A percentile compares a stretch with the other conserved stretches of the same genome.
These are phyloP conservation scores for Rhodotorula paludigena DNA, from an alignment of 768 basidiomycete species.

Conservation along the genomic window DNA sequence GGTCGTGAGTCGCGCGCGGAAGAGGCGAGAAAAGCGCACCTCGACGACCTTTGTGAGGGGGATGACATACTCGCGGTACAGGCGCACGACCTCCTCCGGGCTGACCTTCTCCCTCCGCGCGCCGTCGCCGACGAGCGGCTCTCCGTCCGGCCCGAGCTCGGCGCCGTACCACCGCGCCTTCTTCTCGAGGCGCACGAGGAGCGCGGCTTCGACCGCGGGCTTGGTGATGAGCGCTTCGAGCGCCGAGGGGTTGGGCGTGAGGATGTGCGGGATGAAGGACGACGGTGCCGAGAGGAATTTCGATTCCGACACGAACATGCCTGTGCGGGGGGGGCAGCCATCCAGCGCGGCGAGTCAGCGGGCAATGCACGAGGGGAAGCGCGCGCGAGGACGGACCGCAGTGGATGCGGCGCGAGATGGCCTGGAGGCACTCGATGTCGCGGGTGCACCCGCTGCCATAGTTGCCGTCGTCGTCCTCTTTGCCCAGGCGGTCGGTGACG, in stretches of 20 bases:
- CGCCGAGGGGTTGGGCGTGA: slow-evolving; percentile 63
- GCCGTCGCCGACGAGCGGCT: slow-evolving; percentile 48
- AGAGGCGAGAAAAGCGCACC: slow-evolving; percentile 53
- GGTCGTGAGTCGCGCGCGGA: not conserved
- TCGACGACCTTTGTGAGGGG: slow-evolving; percentile 97
- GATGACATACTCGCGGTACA: slow-evolving; percentile 94
- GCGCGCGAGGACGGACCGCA: slow-evolving; percentile 63
- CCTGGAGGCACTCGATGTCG: slow-evolving; percentile 93
- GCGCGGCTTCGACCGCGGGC: slow-evolving; percentile 82
- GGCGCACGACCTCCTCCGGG: slow-evolving; percentile 81
- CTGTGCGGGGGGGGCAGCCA: too few species aligned
- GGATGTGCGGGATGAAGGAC: slow-evolving; percentile 88
- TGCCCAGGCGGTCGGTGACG: slow-evolving; percentile 64
- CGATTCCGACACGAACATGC: slow-evolving; percentile 97
- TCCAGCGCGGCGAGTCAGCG: not conserved
- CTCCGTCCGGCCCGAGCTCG: slow-evolving; percentile 70
- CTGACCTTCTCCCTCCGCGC: slow-evolving; percentile 58
- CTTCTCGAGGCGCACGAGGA: slow-evolving; percentile 75
- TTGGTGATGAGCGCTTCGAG: slow-evolving; percentile 91
- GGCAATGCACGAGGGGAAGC: not conserved
- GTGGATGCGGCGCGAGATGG: slow-evolving; percentile 96
- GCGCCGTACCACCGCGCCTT: slow-evolving; percentile 75
- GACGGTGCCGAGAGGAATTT: slow-evolving; percentile 85
- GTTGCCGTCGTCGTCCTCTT: slow-evolving; percentile 88
- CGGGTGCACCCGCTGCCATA: slow-evolving; percentile 92